Percentiles rank a stretch among this genome's conserved stretches.
Evolutionary conservation across 345 rosid species (phyloP).

Genomic region (Euphorbia pulcherrima): DNA sequence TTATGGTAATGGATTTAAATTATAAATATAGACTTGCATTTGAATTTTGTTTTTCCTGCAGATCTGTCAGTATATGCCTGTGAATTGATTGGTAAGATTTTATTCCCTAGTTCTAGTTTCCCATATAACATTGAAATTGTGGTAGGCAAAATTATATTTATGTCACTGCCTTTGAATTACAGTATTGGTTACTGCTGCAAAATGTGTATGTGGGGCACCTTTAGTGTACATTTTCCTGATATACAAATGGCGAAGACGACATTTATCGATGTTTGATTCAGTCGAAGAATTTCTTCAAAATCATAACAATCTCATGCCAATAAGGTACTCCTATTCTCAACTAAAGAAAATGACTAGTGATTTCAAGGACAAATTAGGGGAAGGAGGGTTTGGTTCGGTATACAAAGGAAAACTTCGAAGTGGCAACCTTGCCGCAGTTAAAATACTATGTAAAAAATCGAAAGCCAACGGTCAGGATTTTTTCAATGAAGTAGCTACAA

Average conservation of each 20-base stretch:
- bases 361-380: conserved; percentile 15
- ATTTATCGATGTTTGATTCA: conserved; percentile 7
- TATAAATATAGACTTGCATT: too few species aligned
- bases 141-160: too few species aligned
- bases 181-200: neutral
- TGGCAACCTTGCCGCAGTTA: conserved; percentile 6
- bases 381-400: conserved; percentile 11
- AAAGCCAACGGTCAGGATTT: conserved; percentile 8
- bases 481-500: conserved; percentile 12
- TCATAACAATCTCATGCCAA: conserved; percentile 9
- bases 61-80: neutral
- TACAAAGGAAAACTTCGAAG: conserved; percentile 14
- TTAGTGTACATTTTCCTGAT: conserved; percentile 1
- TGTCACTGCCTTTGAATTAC: neutral
- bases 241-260: conserved; percentile 11
- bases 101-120: neutral
- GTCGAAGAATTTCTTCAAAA: conserved; percentile 15
- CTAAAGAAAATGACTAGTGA: conserved; percentile 7
- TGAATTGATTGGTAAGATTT: neutral
- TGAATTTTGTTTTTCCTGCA: neutral
- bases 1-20: too few species aligned
- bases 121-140: neutral
- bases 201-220: neutral
- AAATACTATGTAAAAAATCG: conserved; percentile 10
- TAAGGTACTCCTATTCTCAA: conserved; percentile 13